Evolutionary conservation across 2,329 filamentous ascomycete genomes (phyloP).

Genomic region (Fusarium buxicola): DNA sequence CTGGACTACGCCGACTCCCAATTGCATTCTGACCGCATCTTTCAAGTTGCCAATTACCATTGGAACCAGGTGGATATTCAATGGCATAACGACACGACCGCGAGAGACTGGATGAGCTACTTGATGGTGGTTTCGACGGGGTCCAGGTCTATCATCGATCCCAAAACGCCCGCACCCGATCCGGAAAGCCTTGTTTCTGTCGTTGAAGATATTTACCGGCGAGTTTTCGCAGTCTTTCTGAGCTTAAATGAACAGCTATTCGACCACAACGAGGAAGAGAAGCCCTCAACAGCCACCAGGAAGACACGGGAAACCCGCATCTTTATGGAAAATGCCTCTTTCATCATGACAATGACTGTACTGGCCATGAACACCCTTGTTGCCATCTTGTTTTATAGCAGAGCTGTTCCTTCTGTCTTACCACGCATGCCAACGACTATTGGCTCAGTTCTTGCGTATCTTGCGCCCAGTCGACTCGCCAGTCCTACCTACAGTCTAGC

Average conservation of each 20-base stretch:
- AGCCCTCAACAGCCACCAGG: conserved; percentile 21
- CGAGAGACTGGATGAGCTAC: conserved; percentile 60
- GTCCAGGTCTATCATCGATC: conserved; percentile 50
- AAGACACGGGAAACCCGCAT: conserved; percentile 54
- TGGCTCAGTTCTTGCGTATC: conserved; percentile 59
- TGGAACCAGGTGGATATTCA: neutral
- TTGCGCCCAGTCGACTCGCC: conserved; percentile 58
- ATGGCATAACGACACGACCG: conserved; percentile 62
- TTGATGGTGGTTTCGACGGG: conserved; percentile 52
- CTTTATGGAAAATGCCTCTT: conserved; percentile 61
- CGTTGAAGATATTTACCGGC: conserved; percentile 43
- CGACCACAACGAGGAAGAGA: neutral
- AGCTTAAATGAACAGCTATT: conserved; percentile 57
- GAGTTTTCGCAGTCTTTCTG: conserved; percentile 49
- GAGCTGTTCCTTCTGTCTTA: conserved; percentile 56
- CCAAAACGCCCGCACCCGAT: conserved; percentile 35
- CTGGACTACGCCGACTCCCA: conserved; percentile 35
- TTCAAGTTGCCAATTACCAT: conserved; percentile 11
- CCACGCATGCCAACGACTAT: conserved; percentile 64
- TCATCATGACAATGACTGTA: conserved; percentile 58
- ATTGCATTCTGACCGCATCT: conserved; percentile 25
- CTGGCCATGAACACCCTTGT: conserved; percentile 58
- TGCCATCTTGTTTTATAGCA: conserved; percentile 56
- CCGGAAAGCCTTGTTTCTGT: conserved; percentile 17
- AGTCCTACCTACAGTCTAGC: rapidly evolving